phyloP scores from a whole-genome alignment of 139 green algal genomes.

The Trebouxia sp. region DNA sequence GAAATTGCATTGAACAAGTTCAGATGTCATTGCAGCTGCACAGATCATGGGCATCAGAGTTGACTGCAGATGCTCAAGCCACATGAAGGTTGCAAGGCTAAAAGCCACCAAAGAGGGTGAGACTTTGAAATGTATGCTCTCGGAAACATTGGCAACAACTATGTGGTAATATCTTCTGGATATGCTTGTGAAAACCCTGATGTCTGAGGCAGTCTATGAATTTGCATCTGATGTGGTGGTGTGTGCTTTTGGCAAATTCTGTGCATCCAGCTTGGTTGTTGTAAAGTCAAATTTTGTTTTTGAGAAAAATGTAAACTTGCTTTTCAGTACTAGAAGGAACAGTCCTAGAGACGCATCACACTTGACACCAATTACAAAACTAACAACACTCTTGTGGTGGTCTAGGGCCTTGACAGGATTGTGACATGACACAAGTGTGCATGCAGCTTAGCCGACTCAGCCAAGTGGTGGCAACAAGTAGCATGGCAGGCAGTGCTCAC shows the following conservation, averaged over 20 bases:
- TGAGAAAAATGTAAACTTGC: no score
- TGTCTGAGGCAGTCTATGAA: not conserved
- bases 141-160: conserved; percentile 4
- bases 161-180: conserved; percentile 19
- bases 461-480: no score
- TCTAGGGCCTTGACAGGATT: no score
- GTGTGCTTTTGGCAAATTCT: not conserved
- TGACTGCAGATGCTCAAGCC: conserved; percentile 21
- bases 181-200: not conserved
- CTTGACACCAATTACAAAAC: no score
- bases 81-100: conserved; percentile 15
- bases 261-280: not conserved
- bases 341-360: no score
- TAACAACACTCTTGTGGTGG: no score
- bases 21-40: conserved; percentile 6
- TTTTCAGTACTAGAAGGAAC: no score
- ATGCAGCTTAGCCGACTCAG: no score
- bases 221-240: conserved; percentile 1
- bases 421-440: no score
- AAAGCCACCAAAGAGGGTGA: conserved; percentile 14
- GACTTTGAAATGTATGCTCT: not conserved
- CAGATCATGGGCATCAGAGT: conserved; percentile 15
- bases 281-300: not conserved
- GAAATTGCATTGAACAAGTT: conserved; percentile 20
- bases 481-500: no score